Percentiles rank a stretch among this genome's conserved stretches.
These are phyloP conservation scores for Mrakia blollopis DNA, from an alignment of 768 basidiomycete genomes.

Conservation along the genomic window DNA sequence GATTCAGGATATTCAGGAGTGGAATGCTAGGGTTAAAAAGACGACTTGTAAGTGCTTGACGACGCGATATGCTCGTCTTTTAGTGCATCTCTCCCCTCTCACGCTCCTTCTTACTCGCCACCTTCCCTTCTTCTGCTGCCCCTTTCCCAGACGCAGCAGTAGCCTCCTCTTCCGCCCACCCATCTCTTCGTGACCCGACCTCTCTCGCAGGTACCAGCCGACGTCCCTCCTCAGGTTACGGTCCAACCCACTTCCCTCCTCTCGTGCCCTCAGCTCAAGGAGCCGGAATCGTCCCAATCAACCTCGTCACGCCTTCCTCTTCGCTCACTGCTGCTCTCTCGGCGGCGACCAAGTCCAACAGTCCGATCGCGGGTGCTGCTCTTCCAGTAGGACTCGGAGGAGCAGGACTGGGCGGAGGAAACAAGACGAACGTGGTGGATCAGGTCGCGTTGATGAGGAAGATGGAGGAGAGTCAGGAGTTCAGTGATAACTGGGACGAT, in stretches of 20 bases:
- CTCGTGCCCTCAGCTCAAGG: conserved; percentile 14
- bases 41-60: conserved; percentile 12
- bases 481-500: conserved; percentile 90
- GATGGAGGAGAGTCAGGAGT: conserved; percentile 35
- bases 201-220: not conserved
- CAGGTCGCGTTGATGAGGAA: conserved; percentile 9
- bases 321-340: not conserved
- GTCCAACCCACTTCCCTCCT: conserved; percentile 16
- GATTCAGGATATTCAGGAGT: conserved; percentile 91
- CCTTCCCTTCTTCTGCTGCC: no score
- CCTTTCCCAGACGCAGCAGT: conserved; percentile 7
- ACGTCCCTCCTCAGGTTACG: conserved; percentile 22
- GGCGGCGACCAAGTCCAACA: not conserved
- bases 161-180: not conserved
- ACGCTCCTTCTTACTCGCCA: no score
- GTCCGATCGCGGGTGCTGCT: not conserved
- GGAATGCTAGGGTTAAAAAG: conserved; percentile 63
- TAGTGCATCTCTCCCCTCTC: no score
- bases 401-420: not conserved
- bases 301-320: not conserved
- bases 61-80: not conserved
- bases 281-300: not conserved
- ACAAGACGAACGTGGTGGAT: conserved; percentile 3
- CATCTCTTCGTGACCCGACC: no score
- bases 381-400: not conserved